Percentiles rank a stretch among this genome's conserved stretches.
Evolutionary conservation across 495 filamentous ascomycete species (phyloP).

Genomic region (Talaromyces adpressus): DNA sequence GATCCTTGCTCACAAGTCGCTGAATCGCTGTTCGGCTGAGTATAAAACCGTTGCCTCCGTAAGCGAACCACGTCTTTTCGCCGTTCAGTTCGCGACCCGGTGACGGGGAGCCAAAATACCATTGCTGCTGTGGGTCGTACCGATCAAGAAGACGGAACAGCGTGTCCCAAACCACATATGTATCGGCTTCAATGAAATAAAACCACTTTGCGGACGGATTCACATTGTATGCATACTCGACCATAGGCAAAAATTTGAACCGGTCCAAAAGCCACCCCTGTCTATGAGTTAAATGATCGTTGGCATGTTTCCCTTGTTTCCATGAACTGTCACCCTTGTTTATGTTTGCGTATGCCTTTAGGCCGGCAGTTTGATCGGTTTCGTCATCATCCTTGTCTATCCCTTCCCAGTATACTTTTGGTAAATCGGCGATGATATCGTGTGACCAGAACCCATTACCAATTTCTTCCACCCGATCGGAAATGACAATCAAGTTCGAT

Average conservation of each 20-base stretch:
- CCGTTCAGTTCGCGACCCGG: constrained; percentile 25
- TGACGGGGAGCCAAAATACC: constrained; percentile 47
- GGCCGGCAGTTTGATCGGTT: background rate
- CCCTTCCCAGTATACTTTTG: constrained; percentile 18
- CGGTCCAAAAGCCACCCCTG: constrained; percentile 54
- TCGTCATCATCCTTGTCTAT: background rate
- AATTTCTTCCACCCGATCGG: constrained; percentile 32
- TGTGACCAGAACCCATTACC: constrained; percentile 15
- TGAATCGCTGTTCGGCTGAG: constrained; percentile 44
- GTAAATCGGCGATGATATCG: constrained; percentile 32
- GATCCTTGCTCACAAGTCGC: constrained; percentile 17
- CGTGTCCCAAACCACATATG: constrained; percentile 57
- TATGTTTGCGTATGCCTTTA: constrained; percentile 19
- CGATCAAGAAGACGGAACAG: constrained; percentile 46
- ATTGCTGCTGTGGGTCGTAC: constrained; percentile 38
- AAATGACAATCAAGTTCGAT: constrained; percentile 34
- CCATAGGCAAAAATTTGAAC: constrained; percentile 58
- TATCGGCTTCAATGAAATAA: constrained; percentile 58
- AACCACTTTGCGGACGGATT: constrained; percentile 52
- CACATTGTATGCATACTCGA: constrained; percentile 47
- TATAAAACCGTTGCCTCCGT: constrained; percentile 47
- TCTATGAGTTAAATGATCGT: constrained; percentile 6
- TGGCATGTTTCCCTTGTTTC: background rate
- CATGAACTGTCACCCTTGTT: constrained; percentile 12
- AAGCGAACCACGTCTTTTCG: constrained; percentile 36